A percentile compares a stretch with the other conserved stretches of the same genome.
Evolutionary conservation across 257 asterid species (phyloP).

Genomic region (Penstemon davidsonii): DNA sequence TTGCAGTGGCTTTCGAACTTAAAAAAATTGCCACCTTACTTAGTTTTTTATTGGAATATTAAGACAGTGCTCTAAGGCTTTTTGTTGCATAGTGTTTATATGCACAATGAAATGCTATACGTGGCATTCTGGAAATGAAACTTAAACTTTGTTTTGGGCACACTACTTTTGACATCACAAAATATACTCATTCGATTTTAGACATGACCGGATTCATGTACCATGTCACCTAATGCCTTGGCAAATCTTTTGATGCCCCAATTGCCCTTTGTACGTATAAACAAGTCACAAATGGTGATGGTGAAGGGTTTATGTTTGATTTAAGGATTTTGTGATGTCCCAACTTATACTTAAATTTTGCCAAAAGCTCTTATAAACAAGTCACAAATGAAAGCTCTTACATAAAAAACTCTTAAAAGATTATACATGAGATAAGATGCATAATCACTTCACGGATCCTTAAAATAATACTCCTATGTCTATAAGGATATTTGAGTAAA

Average conservation of each 20-base stretch:
- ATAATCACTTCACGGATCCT: too few relatives aligned
- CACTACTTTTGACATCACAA: not conserved
- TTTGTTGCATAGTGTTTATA: not conserved
- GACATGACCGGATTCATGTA: not conserved
- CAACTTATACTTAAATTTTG: too few relatives aligned
- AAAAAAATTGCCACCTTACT: conserved; percentile 46
- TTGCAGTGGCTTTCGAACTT: conserved; percentile 45
- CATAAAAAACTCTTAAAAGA: too few relatives aligned
- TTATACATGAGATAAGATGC: not conserved
- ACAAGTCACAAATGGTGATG: not conserved
- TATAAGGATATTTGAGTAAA: conserved; percentile 33
- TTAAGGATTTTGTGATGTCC: too few relatives aligned
- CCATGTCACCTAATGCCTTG: conserved; percentile 6
- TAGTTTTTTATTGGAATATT: conserved; percentile 24
- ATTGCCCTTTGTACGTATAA: not conserved
- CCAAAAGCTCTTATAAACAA: too few relatives aligned
- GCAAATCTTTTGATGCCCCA: not conserved
- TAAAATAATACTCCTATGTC: not conserved
- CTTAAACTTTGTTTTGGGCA: not conserved
- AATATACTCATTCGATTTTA: not conserved
- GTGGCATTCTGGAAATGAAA: not conserved
- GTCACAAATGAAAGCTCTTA: too few relatives aligned
- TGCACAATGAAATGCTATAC: not conserved
- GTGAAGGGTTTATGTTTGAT: too few relatives aligned
- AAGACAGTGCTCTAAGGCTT: too few relatives aligned